Evolutionary conservation across 371 early-diverging fungal species (phyloP).

Genomic region (Cokeromyces recurvatus): DNA sequence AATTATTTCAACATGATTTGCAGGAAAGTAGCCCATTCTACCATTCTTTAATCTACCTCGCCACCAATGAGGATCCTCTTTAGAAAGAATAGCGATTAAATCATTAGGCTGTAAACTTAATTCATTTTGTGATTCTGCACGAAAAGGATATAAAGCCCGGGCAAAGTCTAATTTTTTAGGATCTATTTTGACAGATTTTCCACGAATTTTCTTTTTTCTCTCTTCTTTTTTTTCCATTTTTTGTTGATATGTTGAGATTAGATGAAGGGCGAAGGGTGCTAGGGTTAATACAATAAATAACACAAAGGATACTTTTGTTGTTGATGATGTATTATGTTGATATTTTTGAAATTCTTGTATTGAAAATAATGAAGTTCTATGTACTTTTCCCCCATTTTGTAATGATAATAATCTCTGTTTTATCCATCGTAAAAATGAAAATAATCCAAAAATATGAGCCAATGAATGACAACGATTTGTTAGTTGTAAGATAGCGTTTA

Average conservation of each 20-base stretch:
- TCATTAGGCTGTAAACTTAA: conserved; percentile 75
- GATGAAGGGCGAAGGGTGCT: too few relatives aligned
- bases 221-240: neutral
- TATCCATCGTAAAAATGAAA: conserved; percentile 58
- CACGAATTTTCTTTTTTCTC: neutral
- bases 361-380: conserved; percentile 54
- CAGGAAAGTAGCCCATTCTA: conserved; percentile 76
- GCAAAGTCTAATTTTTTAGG: conserved; percentile 73
- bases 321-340: neutral
- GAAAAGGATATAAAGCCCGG: conserved; percentile 75
- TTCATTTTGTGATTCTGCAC: conserved; percentile 65
- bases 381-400: too few relatives aligned
- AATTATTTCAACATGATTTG: conserved; percentile 60
- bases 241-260: too few relatives aligned
- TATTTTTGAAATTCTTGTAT: conserved; percentile 47
- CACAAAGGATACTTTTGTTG: neutral
- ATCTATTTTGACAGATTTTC: neutral
- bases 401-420: conserved; percentile 54
- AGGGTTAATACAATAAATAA: too few relatives aligned
- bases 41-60: conserved; percentile 72
- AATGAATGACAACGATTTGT: conserved; percentile 82
- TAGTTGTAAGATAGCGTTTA: conserved; percentile 88
- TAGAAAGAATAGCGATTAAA: conserved; percentile 71
- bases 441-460: conserved; percentile 64
- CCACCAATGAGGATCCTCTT: conserved; percentile 81